Evolutionary conservation across 2,329 filamentous ascomycete species (phyloP).

Genomic region (Hypoxylon sp.): DNA sequence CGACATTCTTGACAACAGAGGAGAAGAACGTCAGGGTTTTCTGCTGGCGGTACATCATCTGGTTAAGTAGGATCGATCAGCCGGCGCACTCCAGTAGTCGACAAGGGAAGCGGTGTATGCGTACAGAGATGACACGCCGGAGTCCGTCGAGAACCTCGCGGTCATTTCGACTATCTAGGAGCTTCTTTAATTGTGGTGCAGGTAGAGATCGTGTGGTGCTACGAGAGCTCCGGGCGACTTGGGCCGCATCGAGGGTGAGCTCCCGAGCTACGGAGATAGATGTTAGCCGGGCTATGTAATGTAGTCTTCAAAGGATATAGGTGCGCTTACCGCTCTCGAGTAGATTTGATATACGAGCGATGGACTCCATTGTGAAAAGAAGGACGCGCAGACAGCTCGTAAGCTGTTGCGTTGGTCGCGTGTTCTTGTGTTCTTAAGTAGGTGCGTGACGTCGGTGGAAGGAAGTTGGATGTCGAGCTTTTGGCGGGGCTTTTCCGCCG

Average conservation of each 20-base stretch:
- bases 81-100: conserved; percentile 25
- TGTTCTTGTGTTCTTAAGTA: not conserved
- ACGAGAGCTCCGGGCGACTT: conserved; percentile 80
- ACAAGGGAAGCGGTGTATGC: conserved; percentile 48
- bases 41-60: conserved; percentile 97
- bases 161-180: conserved; percentile 94
- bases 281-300: not conserved
- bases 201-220: conserved; percentile 77
- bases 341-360: conserved; percentile 92
- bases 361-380: conserved; percentile 83
- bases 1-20: conserved; percentile 98
- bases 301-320: not conserved
- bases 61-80: conserved; percentile 43
- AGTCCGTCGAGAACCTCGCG: conserved; percentile 93
- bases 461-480: conserved; percentile 26
- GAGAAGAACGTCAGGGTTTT: conserved; percentile 95
- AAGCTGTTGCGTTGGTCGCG: conserved; percentile 47
- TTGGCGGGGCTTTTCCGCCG: conserved; percentile 28
- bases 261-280: conserved; percentile 79
- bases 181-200: conserved; percentile 89
- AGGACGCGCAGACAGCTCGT: conserved; percentile 47
- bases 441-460: conserved; percentile 41
- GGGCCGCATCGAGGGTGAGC: conserved; percentile 96
- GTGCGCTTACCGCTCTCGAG: conserved; percentile 86
- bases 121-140: conserved; percentile 87